These are phyloP conservation scores for Komagataella pseudopastoris DNA, from an alignment of 805 yeast genomes.

Conservation along the genomic window DNA sequence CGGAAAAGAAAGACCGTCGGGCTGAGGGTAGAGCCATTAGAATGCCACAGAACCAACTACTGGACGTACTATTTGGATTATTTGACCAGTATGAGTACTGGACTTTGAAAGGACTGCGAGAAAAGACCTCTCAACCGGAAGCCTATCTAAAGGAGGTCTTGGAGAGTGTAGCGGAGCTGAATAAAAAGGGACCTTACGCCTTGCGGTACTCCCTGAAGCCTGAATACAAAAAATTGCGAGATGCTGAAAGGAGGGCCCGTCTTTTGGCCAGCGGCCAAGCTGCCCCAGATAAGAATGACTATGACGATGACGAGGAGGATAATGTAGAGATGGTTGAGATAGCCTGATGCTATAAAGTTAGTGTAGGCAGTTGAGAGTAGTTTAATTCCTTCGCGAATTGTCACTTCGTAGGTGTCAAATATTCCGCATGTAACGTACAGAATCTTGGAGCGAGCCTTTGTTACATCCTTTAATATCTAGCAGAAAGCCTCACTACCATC, in stretches of 20 bases:
- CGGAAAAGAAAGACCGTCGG: constrained; percentile 28
- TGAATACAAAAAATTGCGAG: constrained; percentile 73
- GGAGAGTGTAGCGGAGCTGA: constrained; percentile 79
- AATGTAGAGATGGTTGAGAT: constrained; percentile 72
- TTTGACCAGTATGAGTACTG: constrained; percentile 95
- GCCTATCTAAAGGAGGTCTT: constrained; percentile 81
- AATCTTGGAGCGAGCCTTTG: background rate
- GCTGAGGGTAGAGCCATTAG: constrained; percentile 81
- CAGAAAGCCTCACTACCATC: background rate
- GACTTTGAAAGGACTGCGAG: constrained; percentile 89
- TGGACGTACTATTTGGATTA: constrained; percentile 76
- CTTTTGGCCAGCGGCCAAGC: constrained; percentile 22
- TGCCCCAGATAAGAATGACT: constrained; percentile 19
- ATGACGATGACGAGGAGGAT: constrained; percentile 53
- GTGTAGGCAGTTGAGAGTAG: background rate
- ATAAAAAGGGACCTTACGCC: constrained; percentile 93
- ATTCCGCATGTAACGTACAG: background rate
- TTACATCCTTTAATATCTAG: background rate
- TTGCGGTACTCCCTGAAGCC: constrained; percentile 81
- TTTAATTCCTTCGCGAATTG: background rate
- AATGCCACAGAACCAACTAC: constrained; percentile 83
- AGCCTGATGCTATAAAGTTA: constrained; percentile 17
- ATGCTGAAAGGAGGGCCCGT: constrained; percentile 60
- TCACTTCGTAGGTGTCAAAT: background rate
- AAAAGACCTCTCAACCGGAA: constrained; percentile 92